Base-by-base conservation (phyloP, 2,329 filamentous ascomycete species). In the Claviceps lovelessii region DNA sequence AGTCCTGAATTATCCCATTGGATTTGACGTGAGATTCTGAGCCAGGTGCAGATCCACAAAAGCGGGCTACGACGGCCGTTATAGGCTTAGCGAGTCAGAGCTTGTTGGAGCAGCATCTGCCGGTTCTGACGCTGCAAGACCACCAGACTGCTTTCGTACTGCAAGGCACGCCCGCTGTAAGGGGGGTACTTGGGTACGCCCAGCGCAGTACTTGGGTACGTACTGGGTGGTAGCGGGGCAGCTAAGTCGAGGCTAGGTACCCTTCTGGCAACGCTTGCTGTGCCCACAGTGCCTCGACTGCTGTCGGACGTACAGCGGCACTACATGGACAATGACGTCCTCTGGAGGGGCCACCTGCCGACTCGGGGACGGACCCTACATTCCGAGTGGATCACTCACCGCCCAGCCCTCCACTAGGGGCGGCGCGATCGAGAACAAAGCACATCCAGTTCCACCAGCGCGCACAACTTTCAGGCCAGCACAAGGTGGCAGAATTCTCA, bases 401-500 rank as follows among this genome's bases (percentile, higher is more conserved):
- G 54, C 44, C 49, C 37, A 5, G 31, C 44, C 15, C 23, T n/a
- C 31, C 10, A 4, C 33, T 13, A 19, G 13, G 10, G 23, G 48
- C 23, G 37, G 29, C 47, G 29, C 47, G 41, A 28, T 23, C 23
- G 23, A 23, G 23, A 23, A 23, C 23, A 23, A 31, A 37, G 35
- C n/a, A 53, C 23, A 29, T 35, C 44, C 23, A 11, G 23, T 10
- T 29, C 28, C 44, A 35, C 44, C 23, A 29, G 15, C 19, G 23
- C 11, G 10, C 4, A 10, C 11, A 28, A 28, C 11, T 46, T 13
- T 17, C 44, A 33, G 46, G 13, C 13, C 48, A 31, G 11, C 52
- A 46, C 35, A 13, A 33, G 6, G 42, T 39, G 57, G 58, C 57
- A 60, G 58, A 60, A 57, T 56, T 51, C 23, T 50, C 4, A 23